Base-by-base conservation (phyloP, 2,329 filamentous ascomycete species). In the Beauveria sp. region DNA sequence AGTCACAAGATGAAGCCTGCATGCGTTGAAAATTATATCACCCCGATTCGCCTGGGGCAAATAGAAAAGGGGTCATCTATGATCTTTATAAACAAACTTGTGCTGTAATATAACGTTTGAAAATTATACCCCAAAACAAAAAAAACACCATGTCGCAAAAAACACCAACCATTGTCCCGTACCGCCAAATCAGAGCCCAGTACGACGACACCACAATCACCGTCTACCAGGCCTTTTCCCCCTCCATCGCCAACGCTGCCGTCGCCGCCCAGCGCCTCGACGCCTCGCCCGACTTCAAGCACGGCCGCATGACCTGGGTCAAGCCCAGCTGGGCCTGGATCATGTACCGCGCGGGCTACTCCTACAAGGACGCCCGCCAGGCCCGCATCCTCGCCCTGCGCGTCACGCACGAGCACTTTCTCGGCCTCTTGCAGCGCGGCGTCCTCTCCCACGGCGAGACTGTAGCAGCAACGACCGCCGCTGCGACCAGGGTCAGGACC, bases 241-340 rank as follows among this genome's bases (percentile, higher is more conserved):
- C 70, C 22, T 65, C 72, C 47, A 87, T 86, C 67, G 83, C 84
- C 18, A 63, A 71, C 16, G 73, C 80, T 4, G 84, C 84, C 5
- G 74, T 86, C 7, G 57, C 70, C 3, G 60, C 71, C 2, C 83
- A 86, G 66, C 78, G 72, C 9, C 78, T 87, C 46, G 71, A 78
- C 53, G 79, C 81, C 0, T 83, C 80, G 1, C 74, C 80, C 2
- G 71, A 76, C 7, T 87, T 86, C 71, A 75, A 71, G 16, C 72
- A 73, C n/a, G 70, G 70, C 1, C 79, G 84, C 56, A 86, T 85
- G 83, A 87, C 84, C 4, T 87, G 84, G 84, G 80, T 87, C 65
- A 87, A 87, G 67, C 84, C 84, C 0, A 82, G 78, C 62, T 87
- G 83, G 79, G 73, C 76, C 52, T 87, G 84, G 84, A 84, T 86